A percentile compares a stretch with the other conserved stretches of the same genome.
These are phyloP conservation scores for Botrytis medusae DNA, from an alignment of 2,329 filamentous ascomycete species.

Conservation along the genomic window DNA sequence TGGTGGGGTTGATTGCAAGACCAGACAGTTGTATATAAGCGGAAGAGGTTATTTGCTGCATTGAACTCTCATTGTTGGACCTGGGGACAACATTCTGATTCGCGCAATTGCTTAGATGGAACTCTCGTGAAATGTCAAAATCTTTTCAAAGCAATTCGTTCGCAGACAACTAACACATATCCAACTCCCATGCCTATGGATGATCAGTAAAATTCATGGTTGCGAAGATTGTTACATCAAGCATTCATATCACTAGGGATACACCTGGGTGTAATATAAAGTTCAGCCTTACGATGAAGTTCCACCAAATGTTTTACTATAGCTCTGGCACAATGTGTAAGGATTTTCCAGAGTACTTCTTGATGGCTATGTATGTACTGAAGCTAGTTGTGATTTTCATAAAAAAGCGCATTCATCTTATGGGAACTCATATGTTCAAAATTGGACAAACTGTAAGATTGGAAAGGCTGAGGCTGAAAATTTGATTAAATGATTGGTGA, in stretches of 20 bases:
- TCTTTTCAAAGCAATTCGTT: neutral
- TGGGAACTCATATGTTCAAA: neutral
- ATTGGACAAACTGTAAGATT: neutral
- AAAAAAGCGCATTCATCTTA: neutral
- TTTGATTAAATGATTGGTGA: conserved; percentile 8
- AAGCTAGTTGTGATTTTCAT: neutral
- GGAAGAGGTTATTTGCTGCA: conserved; percentile 15
- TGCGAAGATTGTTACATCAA: neutral
- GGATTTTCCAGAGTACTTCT: neutral
- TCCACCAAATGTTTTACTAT: conserved; percentile 11
- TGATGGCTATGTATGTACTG: neutral
- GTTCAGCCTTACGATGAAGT: conserved; percentile 14
- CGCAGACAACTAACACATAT: neutral
- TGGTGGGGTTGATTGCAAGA: conserved; percentile 13
- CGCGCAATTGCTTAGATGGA: neutral
- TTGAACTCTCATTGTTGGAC: conserved; percentile 8
- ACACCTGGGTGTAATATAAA: conserved; percentile 4
- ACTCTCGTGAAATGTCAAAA: neutral
- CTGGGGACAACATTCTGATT: neutral
- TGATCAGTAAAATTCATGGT: neutral
- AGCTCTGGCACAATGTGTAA: neutral
- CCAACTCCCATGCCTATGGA: neutral
- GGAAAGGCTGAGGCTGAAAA: conserved; percentile 19
- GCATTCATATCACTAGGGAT: conserved; percentile 5
- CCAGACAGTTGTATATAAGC: conserved; percentile 32